These are phyloP conservation scores for Tolypocladium ovalisporum DNA, from an alignment of 2,329 filamentous ascomycete species.

Conservation along the genomic window DNA sequence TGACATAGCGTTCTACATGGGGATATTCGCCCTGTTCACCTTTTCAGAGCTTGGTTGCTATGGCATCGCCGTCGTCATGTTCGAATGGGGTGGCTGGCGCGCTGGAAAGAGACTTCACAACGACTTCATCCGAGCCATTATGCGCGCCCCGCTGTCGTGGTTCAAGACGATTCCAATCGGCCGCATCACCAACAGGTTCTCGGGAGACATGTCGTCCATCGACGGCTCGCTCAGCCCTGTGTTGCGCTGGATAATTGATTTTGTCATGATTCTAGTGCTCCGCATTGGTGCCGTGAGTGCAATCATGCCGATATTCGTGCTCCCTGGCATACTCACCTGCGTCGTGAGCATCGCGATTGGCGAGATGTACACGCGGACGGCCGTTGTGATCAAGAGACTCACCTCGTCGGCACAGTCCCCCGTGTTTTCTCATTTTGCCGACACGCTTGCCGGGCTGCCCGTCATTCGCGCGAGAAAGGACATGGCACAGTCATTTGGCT, in stretches of 20 bases:
- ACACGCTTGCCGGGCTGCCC: conserved; percentile 37
- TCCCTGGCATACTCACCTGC: conserved; percentile 34
- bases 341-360: conserved; percentile 32
- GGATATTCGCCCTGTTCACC: conserved; percentile 37
- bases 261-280: conserved; percentile 29
- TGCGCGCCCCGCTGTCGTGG: conserved; percentile 45
- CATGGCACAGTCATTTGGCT: conserved; percentile 35
- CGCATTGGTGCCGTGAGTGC: conserved; percentile 36
- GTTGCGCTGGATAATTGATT: conserved; percentile 31
- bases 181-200: conserved; percentile 43
- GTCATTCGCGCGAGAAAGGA: conserved; percentile 39
- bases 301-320: conserved; percentile 40
- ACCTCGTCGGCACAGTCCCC: conserved; percentile 38
- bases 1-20: conserved; percentile 39
- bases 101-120: conserved; percentile 42
- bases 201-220: conserved; percentile 45
- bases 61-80: conserved; percentile 31
- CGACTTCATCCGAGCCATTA: conserved; percentile 38
- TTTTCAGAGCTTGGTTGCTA: conserved; percentile 30
- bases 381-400: conserved; percentile 33
- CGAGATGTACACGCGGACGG: conserved; percentile 40
- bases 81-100: conserved; percentile 45
- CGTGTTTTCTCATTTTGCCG: conserved; percentile 45
- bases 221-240: conserved; percentile 36
- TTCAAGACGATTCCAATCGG: conserved; percentile 43